phyloP scores from a whole-genome alignment of 2,329 filamentous ascomycete species.

The Cordyceps farinosa region DNA sequence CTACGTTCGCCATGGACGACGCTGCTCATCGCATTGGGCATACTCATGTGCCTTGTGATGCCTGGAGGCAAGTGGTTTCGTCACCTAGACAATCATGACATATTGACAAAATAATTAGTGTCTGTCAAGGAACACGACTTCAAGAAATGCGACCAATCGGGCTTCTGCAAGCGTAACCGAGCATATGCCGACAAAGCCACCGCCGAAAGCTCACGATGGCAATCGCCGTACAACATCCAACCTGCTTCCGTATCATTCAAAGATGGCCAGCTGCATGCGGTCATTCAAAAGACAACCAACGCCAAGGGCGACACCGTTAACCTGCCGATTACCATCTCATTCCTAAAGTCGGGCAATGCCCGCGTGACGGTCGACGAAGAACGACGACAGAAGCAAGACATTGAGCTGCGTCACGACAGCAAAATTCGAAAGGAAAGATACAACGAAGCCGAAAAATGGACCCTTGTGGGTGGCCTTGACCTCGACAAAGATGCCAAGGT shows the following conservation, averaged over 20 bases:
- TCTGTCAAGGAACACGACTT: constrained; percentile 94
- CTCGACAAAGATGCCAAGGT: constrained; percentile 69
- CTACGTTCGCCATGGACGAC: constrained; percentile 51
- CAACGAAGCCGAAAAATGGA: constrained; percentile 84
- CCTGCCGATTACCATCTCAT: constrained; percentile 80
- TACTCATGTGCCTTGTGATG: constrained; percentile 58
- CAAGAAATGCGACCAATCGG: constrained; percentile 92
- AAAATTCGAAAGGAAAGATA: constrained; percentile 86
- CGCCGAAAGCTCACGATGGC: constrained; percentile 63
- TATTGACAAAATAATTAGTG: constrained; percentile 45
- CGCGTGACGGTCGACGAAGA: constrained; percentile 90
- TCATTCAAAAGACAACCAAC: constrained; percentile 75
- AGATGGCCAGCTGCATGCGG: constrained; percentile 74
- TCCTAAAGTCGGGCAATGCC: constrained; percentile 84
- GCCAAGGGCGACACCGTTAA: constrained; percentile 62
- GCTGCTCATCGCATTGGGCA: constrained; percentile 56
- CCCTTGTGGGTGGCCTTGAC: constrained; percentile 75
- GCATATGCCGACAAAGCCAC: constrained; percentile 77
- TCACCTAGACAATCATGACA: neutral
- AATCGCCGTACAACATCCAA: constrained; percentile 74
- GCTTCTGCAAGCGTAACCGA: constrained; percentile 95
- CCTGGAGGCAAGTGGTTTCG: constrained; percentile 52
- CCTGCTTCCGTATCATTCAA: constrained; percentile 70
- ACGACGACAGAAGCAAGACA: constrained; percentile 81
- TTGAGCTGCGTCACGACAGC: constrained; percentile 81